Percentiles rank a stretch among this genome's conserved stretches.
Conservation (phyloP, 495 filamentous ascomycete species). For the Lasiosphaeria hispida region DNA sequence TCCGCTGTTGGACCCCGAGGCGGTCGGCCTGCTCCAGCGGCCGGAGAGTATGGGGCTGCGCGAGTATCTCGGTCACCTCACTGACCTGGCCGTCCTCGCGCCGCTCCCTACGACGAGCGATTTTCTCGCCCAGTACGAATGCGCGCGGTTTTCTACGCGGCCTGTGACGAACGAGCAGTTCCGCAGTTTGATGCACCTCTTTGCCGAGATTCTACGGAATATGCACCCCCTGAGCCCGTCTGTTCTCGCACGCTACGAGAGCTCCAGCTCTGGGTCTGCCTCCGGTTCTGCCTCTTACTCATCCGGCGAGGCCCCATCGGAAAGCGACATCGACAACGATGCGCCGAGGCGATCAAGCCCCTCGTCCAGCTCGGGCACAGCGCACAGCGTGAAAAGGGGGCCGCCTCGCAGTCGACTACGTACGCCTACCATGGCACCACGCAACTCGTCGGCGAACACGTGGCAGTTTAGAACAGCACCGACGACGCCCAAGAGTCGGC, state of each 20-base stretch:
- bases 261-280: constrained; percentile 32
- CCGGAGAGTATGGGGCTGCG: constrained; percentile 72
- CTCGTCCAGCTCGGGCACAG: constrained; percentile 29
- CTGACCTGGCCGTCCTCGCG: constrained; percentile 60
- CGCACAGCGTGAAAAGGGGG: constrained; percentile 10
- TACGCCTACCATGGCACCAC: constrained; percentile 22
- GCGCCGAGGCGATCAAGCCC: constrained; percentile 32
- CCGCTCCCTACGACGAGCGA: constrained; percentile 52
- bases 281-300: constrained; percentile 17
- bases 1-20: constrained; percentile 51
- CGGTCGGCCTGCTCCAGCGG: constrained; percentile 69
- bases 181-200: constrained; percentile 78
- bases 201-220: constrained; percentile 72
- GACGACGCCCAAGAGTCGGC: constrained; percentile 47
- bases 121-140: constrained; percentile 78
- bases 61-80: constrained; percentile 74
- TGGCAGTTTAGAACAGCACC: constrained; percentile 50
- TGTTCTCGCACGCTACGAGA: constrained; percentile 35
- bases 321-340: constrained; percentile 52
- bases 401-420: constrained; percentile 19
- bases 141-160: constrained; percentile 70
- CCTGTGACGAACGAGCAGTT: constrained; percentile 64
- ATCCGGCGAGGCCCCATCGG: constrained; percentile 22
- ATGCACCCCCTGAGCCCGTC: constrained; percentile 65
- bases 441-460: constrained; percentile 38